phyloP scores from a whole-genome alignment of 2,329 filamentous ascomycete species.

The Penicillium thymicola region DNA sequence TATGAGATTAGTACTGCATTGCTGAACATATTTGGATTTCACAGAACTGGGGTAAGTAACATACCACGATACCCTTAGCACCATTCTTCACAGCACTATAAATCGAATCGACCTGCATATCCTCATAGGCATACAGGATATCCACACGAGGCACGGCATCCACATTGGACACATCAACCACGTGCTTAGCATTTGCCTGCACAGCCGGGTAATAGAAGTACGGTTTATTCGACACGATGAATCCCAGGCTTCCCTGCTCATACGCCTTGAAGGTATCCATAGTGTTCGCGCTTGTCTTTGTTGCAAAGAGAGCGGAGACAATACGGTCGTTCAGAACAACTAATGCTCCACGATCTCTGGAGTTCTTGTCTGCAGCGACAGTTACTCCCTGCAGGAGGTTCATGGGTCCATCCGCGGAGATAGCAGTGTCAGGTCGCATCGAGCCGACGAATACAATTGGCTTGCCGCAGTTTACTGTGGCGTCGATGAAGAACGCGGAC shows the following conservation, averaged over 20 bases:
- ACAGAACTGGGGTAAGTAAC: not conserved
- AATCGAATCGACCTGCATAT: conserved; percentile 25
- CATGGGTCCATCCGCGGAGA: conserved; percentile 61
- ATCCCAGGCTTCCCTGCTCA: conserved; percentile 58
- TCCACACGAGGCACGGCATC: conserved; percentile 25
- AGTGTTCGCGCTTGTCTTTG: conserved; percentile 62
- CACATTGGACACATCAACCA: conserved; percentile 16
- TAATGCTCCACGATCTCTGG: conserved; percentile 54
- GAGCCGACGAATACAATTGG: conserved; percentile 60
- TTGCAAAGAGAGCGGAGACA: conserved; percentile 55
- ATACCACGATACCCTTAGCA: conserved; percentile 26
- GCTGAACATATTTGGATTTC: not conserved
- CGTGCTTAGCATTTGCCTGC: conserved; percentile 45
- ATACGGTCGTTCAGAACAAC: conserved; percentile 63
- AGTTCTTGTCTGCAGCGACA: conserved; percentile 49
- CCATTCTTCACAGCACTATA: conserved; percentile 22
- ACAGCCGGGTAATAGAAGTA: conserved; percentile 59
- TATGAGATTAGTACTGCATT: not conserved
- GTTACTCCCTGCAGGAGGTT: conserved; percentile 61
- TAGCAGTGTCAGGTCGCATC: conserved; percentile 61
- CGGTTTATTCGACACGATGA: conserved; percentile 57
- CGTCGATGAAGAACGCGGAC: conserved; percentile 61
- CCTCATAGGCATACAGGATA: conserved; percentile 28
- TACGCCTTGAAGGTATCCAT: conserved; percentile 60
- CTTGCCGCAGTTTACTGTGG: conserved; percentile 56